Base-by-base conservation (phyloP, 352 stramenopile species). In the Globisporangium carolinianum region DNA sequence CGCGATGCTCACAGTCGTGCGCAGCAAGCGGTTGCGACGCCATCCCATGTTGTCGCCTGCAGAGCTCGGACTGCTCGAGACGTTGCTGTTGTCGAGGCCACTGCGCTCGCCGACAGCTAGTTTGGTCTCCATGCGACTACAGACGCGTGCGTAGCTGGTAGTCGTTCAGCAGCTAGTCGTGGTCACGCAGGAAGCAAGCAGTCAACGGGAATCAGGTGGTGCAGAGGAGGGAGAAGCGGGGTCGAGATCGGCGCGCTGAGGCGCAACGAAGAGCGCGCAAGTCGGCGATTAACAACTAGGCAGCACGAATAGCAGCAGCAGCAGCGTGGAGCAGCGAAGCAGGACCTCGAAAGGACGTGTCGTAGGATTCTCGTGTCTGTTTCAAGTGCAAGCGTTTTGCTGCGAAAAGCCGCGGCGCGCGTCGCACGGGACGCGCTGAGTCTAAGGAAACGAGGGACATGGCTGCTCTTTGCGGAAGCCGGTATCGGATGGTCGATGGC, bases 11-110 rank as follows among this genome's bases (percentile, higher is more conserved):
- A 57, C 42, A 35, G 57, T 53, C 18, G 39, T 57, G 42, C 57
- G 57, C n/a, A 57, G 46, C 42, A 52, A 32, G 36, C 57, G 57
- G 36, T 42, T 46, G 17, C 42, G 57, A 17, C 42, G 50, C 57
- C 57, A 58, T 35, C 50, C 57, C 4, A 42, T 7, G n/a, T 5
- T 24, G 6, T 8, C 45, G 8, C 45, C 14, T 7, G n/a, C n/a
- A 24, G 12, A 5, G 4, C 9, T 53, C 10, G 35, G n/a, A 6
- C 8, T 17, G 6, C 14, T 24, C 14, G 45, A 17, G 45, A 24
- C 45, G 45, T n/a, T 48, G n/a, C 2, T 24, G 24, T 24, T 24
- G 24, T 24, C 24, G 0, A 24, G 24, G 24, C 24, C 24, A 24
- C 24, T 24, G 24, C 24, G 24, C 24, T 51, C 48, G 10, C 8